Percentiles rank a stretch among this genome's conserved stretches.
phyloP scores from a whole-genome alignment of 1,284 basidiomycete genomes.

The Fomitopsis palustris region DNA sequence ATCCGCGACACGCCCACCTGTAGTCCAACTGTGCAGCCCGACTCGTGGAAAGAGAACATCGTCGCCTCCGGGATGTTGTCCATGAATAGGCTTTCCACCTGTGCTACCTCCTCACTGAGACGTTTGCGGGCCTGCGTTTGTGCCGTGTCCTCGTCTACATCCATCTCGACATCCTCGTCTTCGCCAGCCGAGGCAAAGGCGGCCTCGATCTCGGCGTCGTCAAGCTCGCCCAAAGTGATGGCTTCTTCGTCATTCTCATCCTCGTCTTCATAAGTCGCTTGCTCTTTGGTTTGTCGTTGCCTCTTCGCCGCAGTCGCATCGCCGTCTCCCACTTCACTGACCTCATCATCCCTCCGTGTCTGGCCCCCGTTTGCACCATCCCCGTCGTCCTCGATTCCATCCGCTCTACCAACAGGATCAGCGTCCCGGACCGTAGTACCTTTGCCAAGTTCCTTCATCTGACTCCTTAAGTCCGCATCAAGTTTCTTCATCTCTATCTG shows the following conservation, averaged over 20 bases:
- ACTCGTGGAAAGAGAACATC: conserved; percentile 75
- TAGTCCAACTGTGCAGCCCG: conserved; percentile 74
- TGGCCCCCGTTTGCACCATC: conserved; percentile 68
- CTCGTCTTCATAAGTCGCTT: conserved; percentile 53
- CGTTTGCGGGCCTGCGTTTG: conserved; percentile 18
- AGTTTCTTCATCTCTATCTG: conserved; percentile 84
- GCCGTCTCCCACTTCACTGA: conserved; percentile 31
- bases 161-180: conserved; percentile 9
- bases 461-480: conserved; percentile 77
- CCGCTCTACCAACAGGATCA: conserved; percentile 38
- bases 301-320: conserved; percentile 40
- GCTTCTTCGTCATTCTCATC: conserved; percentile 53
- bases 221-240: conserved; percentile 45
- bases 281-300: conserved; percentile 42
- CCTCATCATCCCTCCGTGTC: conserved; percentile 38
- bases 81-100: conserved; percentile 49
- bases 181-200: conserved; percentile 49
- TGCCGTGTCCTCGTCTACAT: conserved; percentile 26
- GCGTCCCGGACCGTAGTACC: conserved; percentile 57
- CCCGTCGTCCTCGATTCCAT: conserved; percentile 45
- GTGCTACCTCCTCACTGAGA: conserved; percentile 40
- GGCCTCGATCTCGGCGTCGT: conserved; percentile 69
- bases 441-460: conserved; percentile 81
- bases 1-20: conserved; percentile 50
- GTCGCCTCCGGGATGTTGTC: conserved; percentile 56